phyloP scores from a whole-genome alignment of 345 rosid genomes.

The Rhizophora mangle region DNA sequence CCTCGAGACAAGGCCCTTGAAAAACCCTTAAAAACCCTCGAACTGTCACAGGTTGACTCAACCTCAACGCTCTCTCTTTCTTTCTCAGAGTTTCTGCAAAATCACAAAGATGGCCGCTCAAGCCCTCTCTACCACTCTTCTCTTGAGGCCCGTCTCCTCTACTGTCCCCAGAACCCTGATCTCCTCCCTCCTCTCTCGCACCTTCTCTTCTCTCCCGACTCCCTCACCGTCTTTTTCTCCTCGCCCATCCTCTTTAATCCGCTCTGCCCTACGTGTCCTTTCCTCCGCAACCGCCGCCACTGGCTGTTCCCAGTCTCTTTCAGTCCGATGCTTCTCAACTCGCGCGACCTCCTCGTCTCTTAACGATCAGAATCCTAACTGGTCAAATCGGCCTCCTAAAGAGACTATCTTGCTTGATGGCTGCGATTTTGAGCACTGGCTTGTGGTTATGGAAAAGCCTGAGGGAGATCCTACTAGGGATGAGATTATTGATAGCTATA shows the following conservation, averaged over 20 bases:
- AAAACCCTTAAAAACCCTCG: too few relatives aligned
- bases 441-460: slow-evolving; percentile 75
- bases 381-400: slow-evolving; percentile 88
- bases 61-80: too few relatives aligned
- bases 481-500: slow-evolving; percentile 70
- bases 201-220: slow-evolving; percentile 6
- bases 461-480: slow-evolving; percentile 69
- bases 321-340: slow-evolving; percentile 38
- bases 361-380: slow-evolving; percentile 70
- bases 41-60: too few relatives aligned
- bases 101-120: too few relatives aligned
- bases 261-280: slow-evolving; percentile 22
- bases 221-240: slow-evolving; percentile 1
- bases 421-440: slow-evolving; percentile 96
- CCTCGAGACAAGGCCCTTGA: too few relatives aligned
- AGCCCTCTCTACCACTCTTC: too few relatives aligned
- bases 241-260: slow-evolving; percentile 12
- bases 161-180: slow-evolving; percentile 3
- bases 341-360: slow-evolving; percentile 62
- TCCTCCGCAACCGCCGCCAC: slow-evolving; percentile 7
- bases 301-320: slow-evolving; percentile 16
- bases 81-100: neutral
- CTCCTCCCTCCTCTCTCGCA: slow-evolving; percentile 12
- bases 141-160: neutral
- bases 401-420: slow-evolving; percentile 93